These are phyloP conservation scores for Orbilia blumenaviensis DNA, from an alignment of 2,329 filamentous ascomycete species.

Conservation along the genomic window DNA sequence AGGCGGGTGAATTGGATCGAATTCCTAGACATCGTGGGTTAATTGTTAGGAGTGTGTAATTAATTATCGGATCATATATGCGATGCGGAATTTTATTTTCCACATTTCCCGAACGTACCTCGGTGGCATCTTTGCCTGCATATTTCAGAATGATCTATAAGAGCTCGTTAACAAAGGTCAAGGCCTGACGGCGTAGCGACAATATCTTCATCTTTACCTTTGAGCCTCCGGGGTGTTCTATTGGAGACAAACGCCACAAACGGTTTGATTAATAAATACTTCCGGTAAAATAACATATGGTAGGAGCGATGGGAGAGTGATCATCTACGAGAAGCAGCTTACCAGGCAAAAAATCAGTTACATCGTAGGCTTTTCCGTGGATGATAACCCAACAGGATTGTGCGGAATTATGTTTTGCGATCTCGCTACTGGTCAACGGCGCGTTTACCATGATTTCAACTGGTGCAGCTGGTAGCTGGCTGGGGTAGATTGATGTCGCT, in stretches of 20 bases:
- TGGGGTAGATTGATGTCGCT: background rate
- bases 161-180: background rate
- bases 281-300: background rate
- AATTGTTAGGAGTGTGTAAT: background rate
- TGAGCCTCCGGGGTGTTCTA: slow-evolving; percentile 85
- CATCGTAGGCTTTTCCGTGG: slow-evolving; percentile 84
- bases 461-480: background rate
- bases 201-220: slow-evolving; percentile 59
- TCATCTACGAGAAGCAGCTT: slow-evolving; percentile 5
- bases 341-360: slow-evolving; percentile 69
- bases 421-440: slow-evolving; percentile 66
- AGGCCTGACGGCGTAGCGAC: background rate
- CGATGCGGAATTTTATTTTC: no score
- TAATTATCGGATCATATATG: no score
- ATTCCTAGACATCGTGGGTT: slow-evolving; percentile 67
- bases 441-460: slow-evolving; percentile 24
- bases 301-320: slow-evolving; percentile 15
- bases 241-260: background rate
- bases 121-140: slow-evolving; percentile 91
- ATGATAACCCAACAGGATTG: slow-evolving; percentile 80
- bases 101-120: slow-evolving; percentile 60
- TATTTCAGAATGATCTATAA: slow-evolving; percentile 90
- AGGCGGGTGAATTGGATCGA: slow-evolving; percentile 86
- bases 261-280: background rate
- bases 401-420: slow-evolving; percentile 78